Conservation (phyloP, 495 filamentous ascomycete species). For the Xylaria palmicola region DNA sequence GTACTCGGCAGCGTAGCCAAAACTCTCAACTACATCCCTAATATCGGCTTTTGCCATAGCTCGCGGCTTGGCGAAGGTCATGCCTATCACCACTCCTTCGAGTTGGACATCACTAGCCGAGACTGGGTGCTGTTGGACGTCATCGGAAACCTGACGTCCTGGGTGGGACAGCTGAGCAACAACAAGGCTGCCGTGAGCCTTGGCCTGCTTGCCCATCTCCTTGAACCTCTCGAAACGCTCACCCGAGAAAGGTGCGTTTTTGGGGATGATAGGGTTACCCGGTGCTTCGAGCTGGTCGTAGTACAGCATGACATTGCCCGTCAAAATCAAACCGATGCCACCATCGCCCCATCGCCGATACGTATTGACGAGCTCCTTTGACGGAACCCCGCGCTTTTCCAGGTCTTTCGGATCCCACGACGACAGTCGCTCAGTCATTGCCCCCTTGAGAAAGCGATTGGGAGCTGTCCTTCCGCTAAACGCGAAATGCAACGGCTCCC, state of each 20-base stretch:
- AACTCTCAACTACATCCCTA: constrained; percentile 45
- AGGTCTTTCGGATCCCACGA: constrained; percentile 46
- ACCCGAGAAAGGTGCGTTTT: constrained; percentile 43
- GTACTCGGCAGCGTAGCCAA: constrained; percentile 57
- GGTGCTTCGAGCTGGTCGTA: constrained; percentile 57
- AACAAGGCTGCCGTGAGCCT: constrained; percentile 55
- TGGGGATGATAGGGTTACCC: constrained; percentile 59
- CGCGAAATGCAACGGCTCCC: constrained; percentile 55
- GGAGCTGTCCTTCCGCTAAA: constrained; percentile 54
- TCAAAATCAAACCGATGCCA: constrained; percentile 56
- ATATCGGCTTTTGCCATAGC: constrained; percentile 53
- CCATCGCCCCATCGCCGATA: constrained; percentile 64
- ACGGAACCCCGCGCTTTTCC: constrained; percentile 54
- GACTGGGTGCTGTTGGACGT: constrained; percentile 54
- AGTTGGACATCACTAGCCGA: constrained; percentile 60
- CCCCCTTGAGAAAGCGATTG: constrained; percentile 62
- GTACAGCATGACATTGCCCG: constrained; percentile 63
- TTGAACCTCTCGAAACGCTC: constrained; percentile 59
- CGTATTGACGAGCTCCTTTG: constrained; percentile 56
- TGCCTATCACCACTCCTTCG: constrained; percentile 24
- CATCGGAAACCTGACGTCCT: constrained; percentile 54
- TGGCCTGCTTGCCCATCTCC: constrained; percentile 47
- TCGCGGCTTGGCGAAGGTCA: constrained; percentile 23
- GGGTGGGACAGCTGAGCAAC: constrained; percentile 62
- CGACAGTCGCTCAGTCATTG: constrained; percentile 60